Base-by-base conservation (phyloP, 768 basidiomycete species). In the Chiua virens region DNA sequence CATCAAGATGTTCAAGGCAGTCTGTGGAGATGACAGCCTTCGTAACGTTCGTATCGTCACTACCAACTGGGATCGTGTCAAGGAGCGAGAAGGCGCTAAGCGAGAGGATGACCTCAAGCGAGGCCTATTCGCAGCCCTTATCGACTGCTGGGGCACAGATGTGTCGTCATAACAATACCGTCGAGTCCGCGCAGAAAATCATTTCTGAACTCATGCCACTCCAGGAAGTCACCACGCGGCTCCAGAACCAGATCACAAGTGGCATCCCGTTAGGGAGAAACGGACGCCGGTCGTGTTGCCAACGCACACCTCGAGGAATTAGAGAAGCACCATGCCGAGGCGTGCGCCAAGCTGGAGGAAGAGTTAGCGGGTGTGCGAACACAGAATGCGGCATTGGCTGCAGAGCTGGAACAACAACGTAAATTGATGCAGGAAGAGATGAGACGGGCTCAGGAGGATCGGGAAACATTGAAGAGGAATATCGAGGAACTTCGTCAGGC, bases 1-100 rank as follows among this genome's bases (percentile, higher is more conserved):
- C 49, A 74, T 76, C 49, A 60, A 63, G 21, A 69, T 78, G 63
- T 77, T 79, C 61, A 56, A 71, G 17, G 64, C 72, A 44, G 65
- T 80, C n/a, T 80, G 78, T 44, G 78, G 79, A 1, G 70, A 72
- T 20, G 61, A 48, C 13, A 65, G 72, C 9, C 69, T 79, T 17
- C 52, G 61, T 25, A 78, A 73, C 44, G 75, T 79, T 17, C 61
- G 74, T 3, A 69, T 79, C 40, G 71, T 72, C 28, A 79, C 79
- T 1, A 79, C 69, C 13, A 77, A 73, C 73, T 79, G 78, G 77
- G 68, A 62, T n/a, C 54, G 66, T 34, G 66, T 74, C 28, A 59
- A 54, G 7, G 45, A 47, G 21, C 55, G 59, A 5, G 49, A 67
- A 1, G 71, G 63, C 8, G 40, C 52, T n/a, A 37, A 38, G 20